Evolutionary conservation across 1,139 yeast genomes (phyloP).

Genomic region (Taphrina wiesneri): DNA sequence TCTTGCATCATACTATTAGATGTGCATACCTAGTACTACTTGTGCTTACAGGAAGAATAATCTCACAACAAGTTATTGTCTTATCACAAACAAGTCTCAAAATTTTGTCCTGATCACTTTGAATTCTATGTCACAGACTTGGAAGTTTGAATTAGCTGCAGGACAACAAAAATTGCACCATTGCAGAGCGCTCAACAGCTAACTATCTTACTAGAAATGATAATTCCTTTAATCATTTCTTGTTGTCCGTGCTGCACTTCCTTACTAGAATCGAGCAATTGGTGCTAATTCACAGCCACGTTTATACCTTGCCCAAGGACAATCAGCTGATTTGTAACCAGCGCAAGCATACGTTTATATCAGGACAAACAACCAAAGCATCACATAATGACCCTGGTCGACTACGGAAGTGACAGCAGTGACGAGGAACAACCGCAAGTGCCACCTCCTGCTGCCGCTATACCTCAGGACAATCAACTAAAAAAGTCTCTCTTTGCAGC

Average conservation of each 20-base stretch:
- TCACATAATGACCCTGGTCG: slow-evolving; percentile 17
- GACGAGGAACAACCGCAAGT: neutral
- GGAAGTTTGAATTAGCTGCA: neutral
- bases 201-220: no score
- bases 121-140: no score
- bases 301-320: no score
- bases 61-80: neutral
- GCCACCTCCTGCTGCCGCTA: neutral
- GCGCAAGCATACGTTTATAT: no score
- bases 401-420: slow-evolving; percentile 20
- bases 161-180: neutral
- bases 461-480: neutral
- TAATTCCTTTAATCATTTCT: no score
- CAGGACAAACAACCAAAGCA: no score
- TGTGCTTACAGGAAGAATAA: neutral
- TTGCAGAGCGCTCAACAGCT: no score
- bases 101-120: neutral
- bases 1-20: neutral
- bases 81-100: no score
- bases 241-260: no score
- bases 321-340: no score
- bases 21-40: neutral
- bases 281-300: no score
- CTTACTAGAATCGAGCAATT: no score
- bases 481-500: slow-evolving; percentile 7